Evolutionary conservation across 805 yeast genomes (phyloP), one percentile per base, ranked within the genome.

Genomic region (Yamadazyma tumulicola): DNA sequence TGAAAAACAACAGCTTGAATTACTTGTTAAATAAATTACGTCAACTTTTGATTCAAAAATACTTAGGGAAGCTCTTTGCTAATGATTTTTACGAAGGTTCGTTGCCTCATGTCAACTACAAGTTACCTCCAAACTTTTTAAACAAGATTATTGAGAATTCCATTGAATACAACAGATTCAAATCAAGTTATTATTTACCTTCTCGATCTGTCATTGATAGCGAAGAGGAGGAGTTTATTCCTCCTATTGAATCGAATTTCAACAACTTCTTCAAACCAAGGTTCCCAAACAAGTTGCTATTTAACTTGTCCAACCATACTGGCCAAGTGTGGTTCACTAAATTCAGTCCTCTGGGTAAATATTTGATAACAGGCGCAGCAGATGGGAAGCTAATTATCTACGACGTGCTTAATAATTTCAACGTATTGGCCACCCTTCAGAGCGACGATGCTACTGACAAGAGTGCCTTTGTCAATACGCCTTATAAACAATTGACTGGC

Each of bases 321-420:
- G 77, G 81, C 50, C 95, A 89, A 54, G 91, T 86, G 9, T 89
- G 97, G 97, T 82, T 69, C 51, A 69, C 83, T 10, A 74, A 75
- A 38, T 88, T 85, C 51, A 81, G 93, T 5, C 84, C 87, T 29
- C 72, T 75, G 58, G 96, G 96, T 3, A 71, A 69, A 42, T 78
- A 66, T 43, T 61, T 89, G 25, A 94, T 86, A n/a, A 75, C 89
- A 0, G 83, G 89, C 0, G 78, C 93, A 6, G 71, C 77, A 11
- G 94, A 86, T 52, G 70, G 77, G 5, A 64, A 70, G 16, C 67
- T 85, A 23, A 59, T 77, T 20, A 66, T 88, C 9, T 87, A 85
- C 61, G 82, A 81, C 52, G 82, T 80, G 2, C 51, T 60, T 4
- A 64, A 78, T 28, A 49, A 55, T 30, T 68, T 64, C 38, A 49